Conservation (phyloP, 352 stramenopile genomes). For the Peronospora destructor region DNA sequence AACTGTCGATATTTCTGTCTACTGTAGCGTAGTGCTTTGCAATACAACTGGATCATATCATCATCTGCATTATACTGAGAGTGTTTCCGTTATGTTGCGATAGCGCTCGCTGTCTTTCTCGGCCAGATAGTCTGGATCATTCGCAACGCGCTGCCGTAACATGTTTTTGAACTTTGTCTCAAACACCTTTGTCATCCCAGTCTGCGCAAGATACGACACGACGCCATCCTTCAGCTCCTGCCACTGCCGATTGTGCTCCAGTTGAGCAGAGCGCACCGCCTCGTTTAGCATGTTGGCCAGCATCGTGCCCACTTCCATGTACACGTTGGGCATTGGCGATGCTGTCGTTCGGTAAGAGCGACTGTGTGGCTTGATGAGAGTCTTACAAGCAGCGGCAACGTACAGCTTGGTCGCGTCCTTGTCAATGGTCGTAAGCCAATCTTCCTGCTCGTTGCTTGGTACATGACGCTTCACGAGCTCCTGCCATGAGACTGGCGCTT, state of each 20-base stretch:
- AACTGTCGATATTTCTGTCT: too few relatives aligned
- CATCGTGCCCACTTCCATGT: conserved; percentile 55
- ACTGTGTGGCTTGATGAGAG: conserved; percentile 39
- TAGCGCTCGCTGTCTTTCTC: conserved; percentile 44
- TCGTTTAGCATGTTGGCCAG: conserved; percentile 57
- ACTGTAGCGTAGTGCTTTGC: too few relatives aligned
- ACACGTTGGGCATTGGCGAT: conserved; percentile 49
- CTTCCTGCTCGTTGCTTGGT: conserved; percentile 40
- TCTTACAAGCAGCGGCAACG: conserved; percentile 24
- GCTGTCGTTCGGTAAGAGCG: conserved; percentile 48
- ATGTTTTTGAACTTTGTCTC: conserved; percentile 56
- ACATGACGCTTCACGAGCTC: conserved; percentile 64
- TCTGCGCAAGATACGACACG: conserved; percentile 43
- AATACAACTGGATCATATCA: background rate
- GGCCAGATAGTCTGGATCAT: conserved; percentile 47
- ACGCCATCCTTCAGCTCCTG: conserved; percentile 44
- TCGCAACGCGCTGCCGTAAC: conserved; percentile 42
- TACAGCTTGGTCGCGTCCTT: conserved; percentile 43
- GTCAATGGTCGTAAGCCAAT: conserved; percentile 65
- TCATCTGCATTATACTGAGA: conserved; percentile 30
- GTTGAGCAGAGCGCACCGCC: conserved; percentile 47
- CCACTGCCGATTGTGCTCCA: conserved; percentile 55
- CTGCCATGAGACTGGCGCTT: conserved; percentile 44
- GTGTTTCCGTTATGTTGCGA: conserved; percentile 43
- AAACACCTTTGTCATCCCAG: conserved; percentile 43